Evolutionary conservation across 495 filamentous ascomycete species (phyloP).

Genomic region (Penicillium psychrofluorescens): DNA sequence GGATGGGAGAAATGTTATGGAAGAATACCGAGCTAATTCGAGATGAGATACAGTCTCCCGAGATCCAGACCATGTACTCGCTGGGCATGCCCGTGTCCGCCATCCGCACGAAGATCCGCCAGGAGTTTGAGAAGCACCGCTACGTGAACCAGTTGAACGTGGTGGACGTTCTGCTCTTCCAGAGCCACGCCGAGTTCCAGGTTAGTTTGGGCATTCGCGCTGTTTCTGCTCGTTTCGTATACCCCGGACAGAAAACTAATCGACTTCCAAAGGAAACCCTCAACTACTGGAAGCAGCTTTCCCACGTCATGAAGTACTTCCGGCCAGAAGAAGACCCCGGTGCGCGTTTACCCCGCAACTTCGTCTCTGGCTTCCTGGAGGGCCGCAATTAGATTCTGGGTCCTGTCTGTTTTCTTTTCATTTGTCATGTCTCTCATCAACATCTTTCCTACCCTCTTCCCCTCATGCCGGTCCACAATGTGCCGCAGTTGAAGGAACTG

Average conservation of each 20-base stretch:
- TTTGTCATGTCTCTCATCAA: conserved; percentile 9
- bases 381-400: conserved; percentile 35
- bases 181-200: conserved; percentile 89
- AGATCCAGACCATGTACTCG: conserved; percentile 94
- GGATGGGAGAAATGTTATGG: background rate
- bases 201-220: conserved; percentile 21
- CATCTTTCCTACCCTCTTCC: conserved; percentile 13
- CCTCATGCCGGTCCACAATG: conserved; percentile 19
- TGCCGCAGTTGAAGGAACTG: conserved; percentile 9
- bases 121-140: conserved; percentile 95
- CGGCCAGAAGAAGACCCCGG: conserved; percentile 77
- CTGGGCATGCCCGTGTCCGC: conserved; percentile 79
- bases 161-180: conserved; percentile 80
- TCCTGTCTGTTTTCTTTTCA: background rate
- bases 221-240: too few relatives aligned
- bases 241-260: too few relatives aligned
- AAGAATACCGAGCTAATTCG: conserved; percentile 9
- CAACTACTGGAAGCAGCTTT: conserved; percentile 98
- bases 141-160: conserved; percentile 82
- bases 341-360: conserved; percentile 71
- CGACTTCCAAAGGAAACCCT: conserved; percentile 67
- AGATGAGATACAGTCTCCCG: conserved; percentile 64
- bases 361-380: conserved; percentile 92
- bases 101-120: conserved; percentile 88
- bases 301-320: conserved; percentile 97